A percentile compares a stretch with the other conserved stretches of the same genome.
These are phyloP conservation scores for Lichtheimia hyalospora DNA, from an alignment of 371 early-diverging fungal species.

Conservation along the genomic window DNA sequence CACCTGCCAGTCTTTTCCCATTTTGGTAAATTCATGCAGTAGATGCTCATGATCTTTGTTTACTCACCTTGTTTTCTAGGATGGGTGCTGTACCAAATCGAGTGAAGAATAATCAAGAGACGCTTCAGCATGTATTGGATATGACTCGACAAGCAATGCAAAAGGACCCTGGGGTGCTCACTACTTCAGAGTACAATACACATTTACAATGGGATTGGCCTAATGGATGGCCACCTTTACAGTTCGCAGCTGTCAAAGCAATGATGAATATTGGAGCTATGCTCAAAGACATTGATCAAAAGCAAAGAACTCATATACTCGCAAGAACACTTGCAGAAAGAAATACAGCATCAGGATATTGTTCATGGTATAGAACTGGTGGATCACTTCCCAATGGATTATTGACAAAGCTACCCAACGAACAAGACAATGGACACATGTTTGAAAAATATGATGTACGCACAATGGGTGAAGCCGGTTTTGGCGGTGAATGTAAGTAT, in stretches of 20 bases:
- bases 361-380: conserved; percentile 75
- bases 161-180: conserved; percentile 65
- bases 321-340: conserved; percentile 60
- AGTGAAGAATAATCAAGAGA: conserved; percentile 15
- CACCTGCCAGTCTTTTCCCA: conserved; percentile 48
- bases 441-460: conserved; percentile 82
- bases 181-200: conserved; percentile 58
- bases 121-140: conserved; percentile 31
- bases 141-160: conserved; percentile 24
- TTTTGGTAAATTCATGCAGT: conserved; percentile 34
- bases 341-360: conserved; percentile 63
- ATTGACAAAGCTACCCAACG: conserved; percentile 22
- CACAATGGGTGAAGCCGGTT: conserved; percentile 60
- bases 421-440: conserved; percentile 58
- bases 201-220: conserved; percentile 91
- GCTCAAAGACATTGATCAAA: conserved; percentile 3
- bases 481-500: conserved; percentile 79
- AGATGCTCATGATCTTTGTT: not conserved
- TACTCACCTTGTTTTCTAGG: conserved; percentile 11
- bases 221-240: conserved; percentile 78
- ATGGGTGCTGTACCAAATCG: conserved; percentile 41
- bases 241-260: conserved; percentile 55
- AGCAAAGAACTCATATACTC: conserved; percentile 11
- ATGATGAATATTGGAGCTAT: conserved; percentile 33
- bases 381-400: conserved; percentile 44